Evolutionary conservation across 306 rosid genomes (phyloP).

Genomic region (Vigna angularis): DNA sequence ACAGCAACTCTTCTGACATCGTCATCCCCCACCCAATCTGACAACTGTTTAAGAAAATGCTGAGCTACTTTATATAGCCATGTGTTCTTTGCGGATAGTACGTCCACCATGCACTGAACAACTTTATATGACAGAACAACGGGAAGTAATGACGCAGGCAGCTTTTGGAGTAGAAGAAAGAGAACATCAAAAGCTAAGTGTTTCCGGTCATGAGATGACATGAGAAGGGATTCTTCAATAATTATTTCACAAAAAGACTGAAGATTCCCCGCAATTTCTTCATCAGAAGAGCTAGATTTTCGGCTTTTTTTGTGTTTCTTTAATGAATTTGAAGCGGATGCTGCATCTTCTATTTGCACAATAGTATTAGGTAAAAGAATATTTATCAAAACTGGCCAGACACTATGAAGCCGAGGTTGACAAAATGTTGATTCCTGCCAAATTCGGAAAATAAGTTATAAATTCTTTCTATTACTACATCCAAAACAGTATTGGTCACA

Average conservation of each 20-base stretch:
- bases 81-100: slow-evolving; percentile 77
- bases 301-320: slow-evolving; percentile 87
- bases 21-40: slow-evolving; percentile 80
- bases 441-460: slow-evolving; percentile 36
- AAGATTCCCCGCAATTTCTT: slow-evolving; percentile 71
- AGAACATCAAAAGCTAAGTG: slow-evolving; percentile 85
- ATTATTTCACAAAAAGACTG: slow-evolving; percentile 75
- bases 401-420: slow-evolving; percentile 90
- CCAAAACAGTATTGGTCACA: slow-evolving; percentile 15
- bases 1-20: slow-evolving; percentile 88
- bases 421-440: slow-evolving; percentile 95
- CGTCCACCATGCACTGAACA: slow-evolving; percentile 88
- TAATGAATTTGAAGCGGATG: slow-evolving; percentile 70
- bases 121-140: slow-evolving; percentile 75
- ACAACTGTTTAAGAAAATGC: slow-evolving; percentile 72
- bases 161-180: slow-evolving; percentile 72
- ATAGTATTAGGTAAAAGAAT: slow-evolving; percentile 72
- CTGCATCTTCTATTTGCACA: slow-evolving; percentile 71
- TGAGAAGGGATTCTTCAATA: slow-evolving; percentile 88
- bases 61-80: slow-evolving; percentile 89
- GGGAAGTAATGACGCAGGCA: slow-evolving; percentile 81
- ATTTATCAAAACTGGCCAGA: slow-evolving; percentile 85
- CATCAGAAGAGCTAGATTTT: slow-evolving; percentile 82
- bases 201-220: slow-evolving; percentile 98
- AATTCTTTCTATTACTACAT: slow-evolving; percentile 19